Base-by-base conservation (phyloP, 768 basidiomycete genomes). In the Russula earlei region DNA sequence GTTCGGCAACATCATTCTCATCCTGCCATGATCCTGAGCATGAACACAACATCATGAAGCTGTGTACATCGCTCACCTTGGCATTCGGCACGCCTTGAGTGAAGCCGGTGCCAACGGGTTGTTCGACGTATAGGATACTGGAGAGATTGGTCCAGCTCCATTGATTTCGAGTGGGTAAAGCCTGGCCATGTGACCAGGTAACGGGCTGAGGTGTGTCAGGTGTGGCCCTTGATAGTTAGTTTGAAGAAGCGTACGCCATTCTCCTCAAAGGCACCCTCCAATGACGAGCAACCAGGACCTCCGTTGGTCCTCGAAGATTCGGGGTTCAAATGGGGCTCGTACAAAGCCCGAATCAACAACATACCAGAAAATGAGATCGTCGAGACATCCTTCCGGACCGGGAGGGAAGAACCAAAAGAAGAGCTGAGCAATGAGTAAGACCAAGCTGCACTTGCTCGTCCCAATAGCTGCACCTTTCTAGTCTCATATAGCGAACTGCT, bases 341-440 rank as follows among this genome's bases (percentile, higher is more conserved):
- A 4, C 15, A 43, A 49, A 45, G 45, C 19, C 20, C 6, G 8
- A 17, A 20, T 47, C 12, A 20, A 70, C 68, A 52, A 47, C 70
- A 47, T 62, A 83, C 86, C 86, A 88, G 68, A 87, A 85, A 31
- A 88, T 83, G 42, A 89, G 63, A 64, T 88, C 85, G 62, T 89
- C 84, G 4, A 77, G 65, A 60, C 81, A 84, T 19, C 85, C 87
- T 62, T 80, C 71, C 0, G 84, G 83, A 4, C 84, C 85, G 1
- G 86, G 84, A 52, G 87, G 87, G 72, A 87, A 88, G 69, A 87
- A 84, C 86, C 87, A 88, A 71, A 89, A 89, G 72, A 84, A 89
- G 15, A 87, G 75, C 84, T 88, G 47, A 38, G 15, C 2, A n/a
- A 12, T 9, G 20, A 36, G 36, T 49, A 24, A 52, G 54, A 29